Percentiles rank a stretch among this genome's conserved stretches.
These are phyloP conservation scores for Capsicum chinense DNA, from an alignment of 257 asterid species.

Conservation along the genomic window DNA sequence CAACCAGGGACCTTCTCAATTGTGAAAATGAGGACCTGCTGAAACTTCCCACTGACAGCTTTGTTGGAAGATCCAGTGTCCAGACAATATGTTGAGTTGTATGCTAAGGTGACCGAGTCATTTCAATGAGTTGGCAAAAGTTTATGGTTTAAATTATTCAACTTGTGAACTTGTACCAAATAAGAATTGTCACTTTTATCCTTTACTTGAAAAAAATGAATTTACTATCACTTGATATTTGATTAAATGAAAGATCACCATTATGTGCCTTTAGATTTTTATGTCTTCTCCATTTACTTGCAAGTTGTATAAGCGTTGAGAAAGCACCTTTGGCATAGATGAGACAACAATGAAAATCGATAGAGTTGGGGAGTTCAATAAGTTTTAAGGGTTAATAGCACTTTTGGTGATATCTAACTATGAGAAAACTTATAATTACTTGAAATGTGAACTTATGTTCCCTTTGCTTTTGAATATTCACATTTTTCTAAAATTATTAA, in stretches of 20 bases:
- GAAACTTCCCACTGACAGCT: slow-evolving; percentile 83
- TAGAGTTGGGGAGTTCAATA: background rate
- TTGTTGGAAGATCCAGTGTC: slow-evolving; percentile 79
- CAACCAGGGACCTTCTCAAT: slow-evolving; percentile 76
- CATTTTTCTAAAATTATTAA: too few relatives aligned
- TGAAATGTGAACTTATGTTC: too few relatives aligned
- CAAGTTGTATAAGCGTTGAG: background rate
- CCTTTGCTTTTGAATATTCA: too few relatives aligned
- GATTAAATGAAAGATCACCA: background rate
- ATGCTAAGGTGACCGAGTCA: slow-evolving; percentile 67
- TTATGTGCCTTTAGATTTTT: background rate
- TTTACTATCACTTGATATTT: background rate
- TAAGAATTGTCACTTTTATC: background rate
- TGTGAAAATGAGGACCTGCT: slow-evolving; percentile 80
- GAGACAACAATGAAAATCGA: background rate
- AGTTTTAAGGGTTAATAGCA: too few relatives aligned
- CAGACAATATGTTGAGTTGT: slow-evolving; percentile 70
- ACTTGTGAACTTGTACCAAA: background rate
- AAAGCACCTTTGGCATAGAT: slow-evolving; percentile 5
- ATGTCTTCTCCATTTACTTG: background rate
- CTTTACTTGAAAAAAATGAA: too few relatives aligned
- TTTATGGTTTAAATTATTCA: background rate
- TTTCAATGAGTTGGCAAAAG: background rate
- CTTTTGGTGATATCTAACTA: too few relatives aligned
- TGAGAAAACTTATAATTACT: too few relatives aligned